phyloP scores from a whole-genome alignment of 2,329 filamentous ascomycete species.

The Diaporthe sp. region DNA sequence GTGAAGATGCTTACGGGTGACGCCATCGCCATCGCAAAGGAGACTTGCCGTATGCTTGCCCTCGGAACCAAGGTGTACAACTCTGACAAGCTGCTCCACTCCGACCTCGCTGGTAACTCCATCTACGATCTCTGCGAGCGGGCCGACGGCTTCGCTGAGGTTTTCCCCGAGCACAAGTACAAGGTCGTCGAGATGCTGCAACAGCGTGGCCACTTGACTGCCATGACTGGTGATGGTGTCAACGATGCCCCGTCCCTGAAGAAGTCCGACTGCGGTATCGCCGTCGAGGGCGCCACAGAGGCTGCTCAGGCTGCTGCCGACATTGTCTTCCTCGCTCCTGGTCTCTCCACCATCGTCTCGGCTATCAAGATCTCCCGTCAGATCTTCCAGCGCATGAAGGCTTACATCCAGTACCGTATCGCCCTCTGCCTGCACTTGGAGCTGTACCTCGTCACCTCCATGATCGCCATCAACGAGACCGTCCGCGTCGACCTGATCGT shows the following conservation, averaged over 20 bases:
- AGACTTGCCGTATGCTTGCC: constrained; percentile 85
- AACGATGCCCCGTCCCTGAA: constrained; percentile 81
- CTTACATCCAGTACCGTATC: constrained; percentile 83
- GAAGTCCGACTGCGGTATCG: constrained; percentile 81
- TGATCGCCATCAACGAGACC: constrained; percentile 85
- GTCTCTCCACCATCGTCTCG: constrained; percentile 78
- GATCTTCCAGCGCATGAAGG: constrained; percentile 85
- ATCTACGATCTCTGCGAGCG: constrained; percentile 83
- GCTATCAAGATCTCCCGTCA: constrained; percentile 81
- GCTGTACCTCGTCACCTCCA: constrained; percentile 81
- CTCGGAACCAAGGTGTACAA: constrained; percentile 86
- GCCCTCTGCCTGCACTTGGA: constrained; percentile 80
- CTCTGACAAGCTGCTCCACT: constrained; percentile 81
- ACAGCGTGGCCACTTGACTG: constrained; percentile 76
- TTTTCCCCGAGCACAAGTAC: constrained; percentile 83
- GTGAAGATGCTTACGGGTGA: constrained; percentile 88
- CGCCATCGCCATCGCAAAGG: constrained; percentile 83
- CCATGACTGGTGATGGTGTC: constrained; percentile 81
- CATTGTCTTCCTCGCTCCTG: constrained; percentile 81
- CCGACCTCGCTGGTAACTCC: constrained; percentile 78
- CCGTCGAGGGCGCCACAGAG: constrained; percentile 79
- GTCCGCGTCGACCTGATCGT: constrained; percentile 80
- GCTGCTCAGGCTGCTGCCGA: constrained; percentile 80
- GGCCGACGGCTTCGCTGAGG: constrained; percentile 79
- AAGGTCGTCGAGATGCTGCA: constrained; percentile 82